phyloP scores from a whole-genome alignment of 495 filamentous ascomycete genomes.

The Articulospora tetracladia region DNA sequence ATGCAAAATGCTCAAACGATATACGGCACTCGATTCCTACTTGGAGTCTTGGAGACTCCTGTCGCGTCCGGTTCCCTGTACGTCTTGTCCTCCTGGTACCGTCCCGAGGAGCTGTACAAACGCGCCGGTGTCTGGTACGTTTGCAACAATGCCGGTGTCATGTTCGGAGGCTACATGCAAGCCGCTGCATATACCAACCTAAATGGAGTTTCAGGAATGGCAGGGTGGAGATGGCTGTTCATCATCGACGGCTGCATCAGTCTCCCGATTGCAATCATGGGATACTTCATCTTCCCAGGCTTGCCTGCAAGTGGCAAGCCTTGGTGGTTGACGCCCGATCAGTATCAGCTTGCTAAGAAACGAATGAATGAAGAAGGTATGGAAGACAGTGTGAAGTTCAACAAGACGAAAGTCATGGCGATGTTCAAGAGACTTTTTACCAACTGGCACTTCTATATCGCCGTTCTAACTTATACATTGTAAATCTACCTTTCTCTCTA shows the following conservation, averaged over 20 bases:
- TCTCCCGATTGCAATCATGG: slow-evolving; percentile 40
- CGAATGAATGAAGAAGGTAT: slow-evolving; percentile 3
- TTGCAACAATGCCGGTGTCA: slow-evolving; percentile 26
- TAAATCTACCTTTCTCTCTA: background rate
- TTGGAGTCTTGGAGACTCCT: slow-evolving; percentile 32
- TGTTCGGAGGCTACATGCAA: slow-evolving; percentile 53
- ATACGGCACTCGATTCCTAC: slow-evolving; percentile 45
- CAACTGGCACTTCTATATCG: slow-evolving; percentile 17
- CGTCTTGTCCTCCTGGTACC: slow-evolving; percentile 26
- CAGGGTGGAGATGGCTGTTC: slow-evolving; percentile 44
- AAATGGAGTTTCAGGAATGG: slow-evolving; percentile 41
- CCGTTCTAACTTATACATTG: slow-evolving; percentile 12
- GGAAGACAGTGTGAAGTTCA: slow-evolving; percentile 9
- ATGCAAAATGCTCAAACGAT: slow-evolving; percentile 39
- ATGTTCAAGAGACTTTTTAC: slow-evolving; percentile 9
- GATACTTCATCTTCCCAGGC: slow-evolving; percentile 42
- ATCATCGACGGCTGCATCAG: slow-evolving; percentile 42
- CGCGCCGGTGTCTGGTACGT: slow-evolving; percentile 30
- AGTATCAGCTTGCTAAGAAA: slow-evolving; percentile 5
- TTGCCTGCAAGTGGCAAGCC: slow-evolving; percentile 41
- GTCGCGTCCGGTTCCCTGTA: slow-evolving; percentile 39
- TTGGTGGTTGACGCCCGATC: slow-evolving; percentile 30
- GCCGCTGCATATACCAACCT: slow-evolving; percentile 43
- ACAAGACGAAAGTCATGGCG: slow-evolving; percentile 5
- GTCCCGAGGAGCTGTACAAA: slow-evolving; percentile 29